A percentile compares a stretch with the other conserved stretches of the same genome.
These are phyloP conservation scores for Hermanozyma aechmeae DNA, from an alignment of 805 yeast species.

Conservation along the genomic window DNA sequence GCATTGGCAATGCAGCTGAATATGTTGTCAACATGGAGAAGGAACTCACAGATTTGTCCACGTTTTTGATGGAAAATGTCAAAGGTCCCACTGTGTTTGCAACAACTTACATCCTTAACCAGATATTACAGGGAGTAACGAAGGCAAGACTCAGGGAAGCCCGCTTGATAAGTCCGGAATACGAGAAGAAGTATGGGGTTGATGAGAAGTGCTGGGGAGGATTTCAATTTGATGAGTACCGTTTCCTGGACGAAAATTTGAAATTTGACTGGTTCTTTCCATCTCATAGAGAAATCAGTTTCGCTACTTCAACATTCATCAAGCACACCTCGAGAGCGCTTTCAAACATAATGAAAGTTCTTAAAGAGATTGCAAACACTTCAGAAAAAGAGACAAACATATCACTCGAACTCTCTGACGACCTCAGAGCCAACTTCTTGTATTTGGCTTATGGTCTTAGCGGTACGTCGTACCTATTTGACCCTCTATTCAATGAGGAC, in stretches of 20 bases:
- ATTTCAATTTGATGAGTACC: slow-evolving; percentile 44
- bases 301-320: slow-evolving; percentile 54
- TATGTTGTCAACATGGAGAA: slow-evolving; percentile 33
- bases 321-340: slow-evolving; percentile 36
- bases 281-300: slow-evolving; percentile 38
- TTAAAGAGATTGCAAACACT: slow-evolving; percentile 11
- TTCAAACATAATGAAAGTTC: slow-evolving; percentile 28
- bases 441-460: slow-evolving; percentile 53
- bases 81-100: slow-evolving; percentile 58
- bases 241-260: slow-evolving; percentile 42
- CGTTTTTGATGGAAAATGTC: slow-evolving; percentile 37
- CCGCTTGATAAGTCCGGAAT: slow-evolving; percentile 41
- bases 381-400: slow-evolving; percentile 7
- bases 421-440: slow-evolving; percentile 43
- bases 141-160: slow-evolving; percentile 50
- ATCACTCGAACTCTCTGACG: slow-evolving; percentile 37
- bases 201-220: slow-evolving; percentile 67
- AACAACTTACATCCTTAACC: slow-evolving; percentile 56
- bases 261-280: slow-evolving; percentile 75
- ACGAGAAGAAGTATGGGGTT: slow-evolving; percentile 25
- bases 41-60: slow-evolving; percentile 39
- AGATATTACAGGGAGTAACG: slow-evolving; percentile 54
- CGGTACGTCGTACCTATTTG: slow-evolving; percentile 66
- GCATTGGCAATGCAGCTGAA: slow-evolving; percentile 58
- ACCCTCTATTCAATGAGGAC: slow-evolving; percentile 53